phyloP scores from a whole-genome alignment of 1,284 basidiomycete genomes.

The Abortiporus biennis region DNA sequence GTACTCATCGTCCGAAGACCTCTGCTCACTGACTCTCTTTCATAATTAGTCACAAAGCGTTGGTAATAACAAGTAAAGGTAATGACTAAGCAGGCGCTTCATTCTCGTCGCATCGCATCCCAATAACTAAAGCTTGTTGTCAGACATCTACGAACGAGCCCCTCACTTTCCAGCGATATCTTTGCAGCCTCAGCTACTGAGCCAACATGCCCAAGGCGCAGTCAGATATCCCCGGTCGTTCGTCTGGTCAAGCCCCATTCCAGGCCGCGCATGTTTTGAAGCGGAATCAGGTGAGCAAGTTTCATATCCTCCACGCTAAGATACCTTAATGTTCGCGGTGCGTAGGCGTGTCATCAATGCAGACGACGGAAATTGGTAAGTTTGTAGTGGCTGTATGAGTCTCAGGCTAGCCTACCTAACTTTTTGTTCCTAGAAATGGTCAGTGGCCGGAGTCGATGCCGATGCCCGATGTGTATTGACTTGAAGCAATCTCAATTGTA shows the following conservation, averaged over 20 bases:
- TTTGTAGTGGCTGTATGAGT: too few species aligned
- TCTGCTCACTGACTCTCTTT: too few species aligned
- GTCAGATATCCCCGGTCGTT: background rate
- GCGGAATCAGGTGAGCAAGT: conserved; percentile 13
- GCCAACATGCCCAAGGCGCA: conserved; percentile 6
- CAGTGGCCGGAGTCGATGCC: conserved; percentile 11
- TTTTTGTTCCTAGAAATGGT: conserved; percentile 29
- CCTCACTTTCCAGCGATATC: too few species aligned
- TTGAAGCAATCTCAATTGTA: conserved; percentile 7
- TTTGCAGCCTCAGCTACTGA: too few species aligned
- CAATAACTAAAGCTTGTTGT: too few species aligned
- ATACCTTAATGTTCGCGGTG: too few species aligned
- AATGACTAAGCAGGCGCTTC: background rate
- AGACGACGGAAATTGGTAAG: conserved; percentile 67
- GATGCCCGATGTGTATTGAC: conserved; percentile 17
- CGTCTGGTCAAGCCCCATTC: conserved; percentile 2
- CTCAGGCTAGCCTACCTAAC: too few species aligned
- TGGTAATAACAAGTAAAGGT: too few species aligned
- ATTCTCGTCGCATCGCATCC: too few species aligned
- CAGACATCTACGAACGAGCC: too few species aligned
- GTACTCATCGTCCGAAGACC: too few species aligned
- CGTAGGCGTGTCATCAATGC: conserved; percentile 44
- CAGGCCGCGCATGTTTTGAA: conserved; percentile 11
- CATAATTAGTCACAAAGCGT: too few species aligned
- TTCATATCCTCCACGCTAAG: background rate